phyloP scores from a whole-genome alignment of 2,329 filamentous ascomycete species.

The Colletotrichum sp. region DNA sequence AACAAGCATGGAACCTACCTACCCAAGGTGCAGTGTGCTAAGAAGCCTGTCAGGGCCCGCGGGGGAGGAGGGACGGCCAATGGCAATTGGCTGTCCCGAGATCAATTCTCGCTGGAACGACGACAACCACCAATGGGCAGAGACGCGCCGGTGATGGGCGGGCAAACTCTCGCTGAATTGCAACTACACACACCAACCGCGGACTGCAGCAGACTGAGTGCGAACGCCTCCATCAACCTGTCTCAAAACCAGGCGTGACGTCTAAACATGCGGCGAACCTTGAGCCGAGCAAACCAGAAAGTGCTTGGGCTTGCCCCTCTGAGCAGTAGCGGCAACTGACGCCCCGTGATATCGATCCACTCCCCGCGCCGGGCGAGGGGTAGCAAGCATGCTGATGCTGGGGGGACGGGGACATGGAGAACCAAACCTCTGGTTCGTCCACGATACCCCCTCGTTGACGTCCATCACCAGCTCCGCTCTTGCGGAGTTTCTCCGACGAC shows the following conservation, averaged over 20 bases:
- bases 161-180: conserved; percentile 21
- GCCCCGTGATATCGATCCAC: background rate
- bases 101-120: conserved; percentile 22
- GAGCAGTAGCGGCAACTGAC: background rate
- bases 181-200: background rate
- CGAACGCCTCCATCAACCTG: background rate
- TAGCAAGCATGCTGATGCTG: background rate
- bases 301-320: conserved; percentile 8
- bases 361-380: background rate
- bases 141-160: background rate
- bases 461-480: conserved; percentile 1
- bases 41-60: background rate
- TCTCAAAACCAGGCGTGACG: background rate
- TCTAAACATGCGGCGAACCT: background rate
- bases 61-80: conserved; percentile 1
- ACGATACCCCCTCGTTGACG: background rate
- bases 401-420: background rate
- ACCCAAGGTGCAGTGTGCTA: background rate
- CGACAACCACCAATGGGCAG: background rate
- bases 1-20: background rate
- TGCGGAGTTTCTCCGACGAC: conserved; percentile 16
- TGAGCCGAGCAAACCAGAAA: background rate
- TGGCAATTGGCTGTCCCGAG: background rate
- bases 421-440: background rate
- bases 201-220: background rate